Base-by-base conservation (phyloP, 306 rosid genomes). In the Heteromeles arbutifolia region DNA sequence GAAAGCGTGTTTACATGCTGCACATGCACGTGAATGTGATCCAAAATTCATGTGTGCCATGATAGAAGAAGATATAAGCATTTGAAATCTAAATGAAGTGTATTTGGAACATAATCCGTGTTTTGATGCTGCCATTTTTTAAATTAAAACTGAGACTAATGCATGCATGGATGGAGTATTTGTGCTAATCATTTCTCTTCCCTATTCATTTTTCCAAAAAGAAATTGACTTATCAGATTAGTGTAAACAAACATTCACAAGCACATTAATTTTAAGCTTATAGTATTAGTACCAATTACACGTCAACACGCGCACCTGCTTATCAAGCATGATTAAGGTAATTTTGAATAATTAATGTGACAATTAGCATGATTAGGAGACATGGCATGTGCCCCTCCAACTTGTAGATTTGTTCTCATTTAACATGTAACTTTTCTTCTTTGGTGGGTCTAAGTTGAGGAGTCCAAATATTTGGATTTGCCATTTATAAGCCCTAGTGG, bases 61-160 rank as follows among this genome's bases (percentile, higher is more conserved):
- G 45, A 28, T 12, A 62, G 54, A 50, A 4, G 25, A 32, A 26
- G 18, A 58, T 24, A 4, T 43, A 43, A 4, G 34, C 53, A 43
- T 43, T 54, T 52, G 10, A 24, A 44, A 28, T 28, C 50, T 19
- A 48, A 34, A 43, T 77, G 28, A 69, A 77, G 50, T 69, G 84
- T 24, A 82, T 61, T 79, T 77, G 78, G 84, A 34, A 74, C 63
- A 79, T 65, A 82, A 74, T 77, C 79, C 82, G 29, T 68, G 72
- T 6, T 69, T 29, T 48, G 62, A 70, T 63, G 65, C 71, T 25
- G 24, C 14, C 10, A 15, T 64, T 10, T 17, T 19, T 50, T 0
- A 15, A 8, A 12, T 8, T 39, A 39, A 54, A 24, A 0, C 28
- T 25, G 66, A 12, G 52, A 53, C 65, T 54, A 58, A 66, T 39